Evolutionary conservation across 805 yeast species (phyloP), one percentile per base, ranked within the genome.

Genomic region (Tetrapisispora nanseiensis): DNA sequence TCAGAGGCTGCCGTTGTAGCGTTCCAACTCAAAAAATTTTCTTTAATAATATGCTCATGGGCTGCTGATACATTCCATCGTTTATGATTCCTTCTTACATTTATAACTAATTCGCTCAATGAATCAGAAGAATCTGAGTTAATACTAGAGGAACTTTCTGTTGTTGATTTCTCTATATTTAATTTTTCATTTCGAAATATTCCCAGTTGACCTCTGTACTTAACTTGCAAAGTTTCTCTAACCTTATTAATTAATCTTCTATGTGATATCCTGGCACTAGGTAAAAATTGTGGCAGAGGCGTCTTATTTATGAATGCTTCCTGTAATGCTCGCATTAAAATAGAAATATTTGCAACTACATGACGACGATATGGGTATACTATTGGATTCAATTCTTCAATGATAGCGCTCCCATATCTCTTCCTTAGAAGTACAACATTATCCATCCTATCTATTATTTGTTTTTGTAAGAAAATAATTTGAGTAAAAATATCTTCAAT

Each of bases 201-300:
- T n/a, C 24, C 30, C 7, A 40, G 23, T 18, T 28, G 30, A 6
- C 35, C 37, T 16, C 35, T 28, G n/a, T 62, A 58, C 43, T 51
- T 63, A 3, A 43, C 37, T 23, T 57, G 49, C 27, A 72, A 47
- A 0, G 67, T 56, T 35, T 67, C 66, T 20, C 69, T 55, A 1
- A 72, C 73, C 44, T 66, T 65, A 40, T 65, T 65, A 6, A 73
- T 63, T 16, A 72, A 47, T 40, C 76, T 62, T 40, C 69, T 52
- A 33, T 74, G 77, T 1, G 77, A 67, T 33, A 71, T 62, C 46
- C 71, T 62, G 1, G 74, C 63, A 50, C 76, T 70, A 2, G 78
- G 77, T 16, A 73, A 42, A 49, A 62, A 72, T 46, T 72, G 77
- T 2, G 78, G 78, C 22, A 74, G 42, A 2, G 78, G 77, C 1